These are phyloP conservation scores for Bonia amplexicaulis DNA, from an alignment of 176 grass and related monocot species.

Conservation along the genomic window DNA sequence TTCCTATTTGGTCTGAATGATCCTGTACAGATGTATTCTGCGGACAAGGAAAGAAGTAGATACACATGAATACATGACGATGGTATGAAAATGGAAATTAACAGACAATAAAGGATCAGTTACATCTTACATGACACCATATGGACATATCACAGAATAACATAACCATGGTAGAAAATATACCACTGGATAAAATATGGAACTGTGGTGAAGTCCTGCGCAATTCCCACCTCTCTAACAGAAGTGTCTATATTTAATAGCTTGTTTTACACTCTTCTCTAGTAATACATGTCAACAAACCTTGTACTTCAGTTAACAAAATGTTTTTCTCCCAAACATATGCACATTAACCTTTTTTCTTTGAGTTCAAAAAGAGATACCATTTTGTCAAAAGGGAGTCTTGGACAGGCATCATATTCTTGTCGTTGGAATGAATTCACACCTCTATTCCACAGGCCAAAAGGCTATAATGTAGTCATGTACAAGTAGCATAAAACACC, in stretches of 20 bases:
- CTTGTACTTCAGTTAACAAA: background rate
- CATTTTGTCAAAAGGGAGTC: background rate
- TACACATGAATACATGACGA: conserved; percentile 15
- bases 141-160: background rate
- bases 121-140: background rate
- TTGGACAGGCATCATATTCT: background rate
- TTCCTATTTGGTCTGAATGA: background rate
- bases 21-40: conserved; percentile 15
- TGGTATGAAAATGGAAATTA: background rate
- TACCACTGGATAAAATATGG: no score
- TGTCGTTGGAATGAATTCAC: no score
- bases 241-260: background rate
- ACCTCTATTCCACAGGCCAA: no score
- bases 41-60: background rate
- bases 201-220: background rate
- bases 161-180: no score
- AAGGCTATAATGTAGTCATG: no score
- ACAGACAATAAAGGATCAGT: background rate
- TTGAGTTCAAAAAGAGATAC: background rate
- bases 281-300: background rate
- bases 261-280: background rate
- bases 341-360: background rate
- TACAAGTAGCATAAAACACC: no score
- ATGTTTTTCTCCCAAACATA: background rate
- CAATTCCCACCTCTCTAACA: background rate